Base-by-base conservation (phyloP, 257 asterid species). In the Rubia yunnanensis region DNA sequence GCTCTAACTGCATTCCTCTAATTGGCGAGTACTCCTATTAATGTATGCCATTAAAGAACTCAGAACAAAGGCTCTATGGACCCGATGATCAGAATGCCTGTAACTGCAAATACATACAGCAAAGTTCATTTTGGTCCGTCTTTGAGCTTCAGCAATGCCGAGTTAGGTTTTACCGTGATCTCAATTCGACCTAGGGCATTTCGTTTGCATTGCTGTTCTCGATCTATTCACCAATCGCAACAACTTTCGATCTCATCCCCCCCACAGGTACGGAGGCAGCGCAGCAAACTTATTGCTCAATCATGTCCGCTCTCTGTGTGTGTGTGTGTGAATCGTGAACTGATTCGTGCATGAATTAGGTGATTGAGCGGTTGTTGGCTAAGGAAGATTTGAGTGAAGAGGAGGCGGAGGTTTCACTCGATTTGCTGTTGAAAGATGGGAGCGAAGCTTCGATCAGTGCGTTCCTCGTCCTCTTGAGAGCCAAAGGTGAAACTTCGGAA, bases 401-500 rank as follows among this genome's bases (percentile, higher is more conserved):
- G 53, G 76, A 72, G 41, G 84, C 77, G 31, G 94, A 92, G 78
- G 95, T 96, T 17, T 95, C 89, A 77, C 96, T 92, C 41, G 86
- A 89, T 73, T 86, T 83, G 81, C 79, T 92, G 85, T 73, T 92
- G 83, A 83, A 77, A 71, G 85, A 82, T 65, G 96, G 88, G 55
- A 88, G 84, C 63, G 99, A 92, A 76, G 97, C 92, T 58, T 69
- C 88, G 81, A 89, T 89, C 70, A 87, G 99, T 68, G 96, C 99
- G 0, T 92, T 92, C 74, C 87, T 92, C 80, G 99, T 92, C 77
- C 88, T 92, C 9, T 67, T 92, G 86, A 89, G 99, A 80, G 87
- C 96, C 39, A 92, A 92, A 77, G 99, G 99, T 26, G 99, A 92
- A 82, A 92, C 97, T 49, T 86, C 70, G 76, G 92, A 86, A 81